Conservation (phyloP, 106 monocot species). For the Phalaenopsis aphrodite region DNA sequence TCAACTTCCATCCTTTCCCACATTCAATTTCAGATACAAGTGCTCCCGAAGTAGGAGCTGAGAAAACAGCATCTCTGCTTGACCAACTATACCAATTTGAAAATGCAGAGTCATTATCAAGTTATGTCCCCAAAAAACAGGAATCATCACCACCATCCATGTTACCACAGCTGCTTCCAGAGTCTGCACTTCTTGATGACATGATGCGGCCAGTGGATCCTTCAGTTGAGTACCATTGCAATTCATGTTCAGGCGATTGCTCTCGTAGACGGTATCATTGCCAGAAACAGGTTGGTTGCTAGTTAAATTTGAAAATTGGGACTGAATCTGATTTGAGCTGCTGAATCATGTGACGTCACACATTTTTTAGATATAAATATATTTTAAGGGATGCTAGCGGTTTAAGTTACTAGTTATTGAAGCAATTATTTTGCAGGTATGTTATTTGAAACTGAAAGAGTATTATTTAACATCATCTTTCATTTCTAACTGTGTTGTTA, state of each 20-base stretch:
- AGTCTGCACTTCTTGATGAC: conserved; percentile 53
- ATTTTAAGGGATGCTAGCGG: neutral
- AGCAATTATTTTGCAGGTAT: neutral
- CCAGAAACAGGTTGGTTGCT: conserved; percentile 65
- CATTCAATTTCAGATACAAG: conserved; percentile 25
- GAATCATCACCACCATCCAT: conserved; percentile 25
- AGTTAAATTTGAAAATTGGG: neutral
- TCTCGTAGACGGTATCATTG: conserved; percentile 95
- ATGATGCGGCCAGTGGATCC: conserved; percentile 49
- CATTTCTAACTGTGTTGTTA: too few relatives aligned
- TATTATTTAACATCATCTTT: neutral
- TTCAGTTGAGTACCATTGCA: conserved; percentile 96
- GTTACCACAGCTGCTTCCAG: conserved; percentile 36
- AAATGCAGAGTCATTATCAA: conserved; percentile 19
- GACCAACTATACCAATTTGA: conserved; percentile 82
- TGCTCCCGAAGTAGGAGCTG: conserved; percentile 18
- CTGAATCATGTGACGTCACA: neutral
- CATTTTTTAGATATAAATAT: neutral
- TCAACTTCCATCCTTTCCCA: conserved; percentile 91
- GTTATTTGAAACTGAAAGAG: neutral
- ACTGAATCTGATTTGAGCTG: neutral
- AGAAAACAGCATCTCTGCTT: conserved; percentile 26
- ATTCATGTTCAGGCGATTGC: conserved; percentile 92
- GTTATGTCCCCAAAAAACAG: conserved; percentile 19
- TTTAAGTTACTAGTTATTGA: neutral